Conservation (phyloP, 2,329 filamentous ascomycete genomes). For the Fusarium oligoseptatum region DNA sequence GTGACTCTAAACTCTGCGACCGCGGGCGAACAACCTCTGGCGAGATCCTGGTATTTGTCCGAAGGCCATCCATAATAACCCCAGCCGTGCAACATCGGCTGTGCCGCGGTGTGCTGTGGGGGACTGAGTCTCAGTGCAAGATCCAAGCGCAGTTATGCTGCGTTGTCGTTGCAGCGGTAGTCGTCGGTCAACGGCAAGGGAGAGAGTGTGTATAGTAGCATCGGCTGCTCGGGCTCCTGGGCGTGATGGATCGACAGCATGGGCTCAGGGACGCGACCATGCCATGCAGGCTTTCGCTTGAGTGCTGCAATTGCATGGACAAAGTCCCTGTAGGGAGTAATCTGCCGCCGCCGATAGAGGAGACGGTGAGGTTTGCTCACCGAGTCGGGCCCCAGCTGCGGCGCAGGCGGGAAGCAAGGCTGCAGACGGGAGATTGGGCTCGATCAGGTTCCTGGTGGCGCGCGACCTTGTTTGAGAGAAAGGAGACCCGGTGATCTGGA, state of each 20-base stretch:
- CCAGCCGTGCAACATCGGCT: conserved; percentile 39
- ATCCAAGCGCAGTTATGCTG: conserved; percentile 27
- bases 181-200: conserved; percentile 31
- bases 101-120: conserved; percentile 31
- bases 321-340: conserved; percentile 27
- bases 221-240: conserved; percentile 22
- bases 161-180: conserved; percentile 12
- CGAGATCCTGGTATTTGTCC: conserved; percentile 15
- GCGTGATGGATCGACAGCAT: conserved; percentile 38
- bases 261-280: conserved; percentile 31
- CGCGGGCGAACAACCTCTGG: conserved; percentile 7
- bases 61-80: conserved; percentile 28
- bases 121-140: conserved; percentile 20
- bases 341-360: conserved; percentile 28
- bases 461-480: conserved; percentile 26
- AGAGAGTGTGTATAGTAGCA: conserved; percentile 16
- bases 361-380: conserved; percentile 41
- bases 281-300: conserved; percentile 31
- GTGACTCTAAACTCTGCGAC: conserved; percentile 12
- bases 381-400: conserved; percentile 30
- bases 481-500: conserved; percentile 48
- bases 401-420: conserved; percentile 37
- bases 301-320: conserved; percentile 7
- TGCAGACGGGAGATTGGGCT: conserved; percentile 43
- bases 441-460: conserved; percentile 36